Percentiles rank a stretch among this genome's conserved stretches.
Conservation (phyloP, 306 rosid species). For the Cyamopsis tetragonoloba region DNA sequence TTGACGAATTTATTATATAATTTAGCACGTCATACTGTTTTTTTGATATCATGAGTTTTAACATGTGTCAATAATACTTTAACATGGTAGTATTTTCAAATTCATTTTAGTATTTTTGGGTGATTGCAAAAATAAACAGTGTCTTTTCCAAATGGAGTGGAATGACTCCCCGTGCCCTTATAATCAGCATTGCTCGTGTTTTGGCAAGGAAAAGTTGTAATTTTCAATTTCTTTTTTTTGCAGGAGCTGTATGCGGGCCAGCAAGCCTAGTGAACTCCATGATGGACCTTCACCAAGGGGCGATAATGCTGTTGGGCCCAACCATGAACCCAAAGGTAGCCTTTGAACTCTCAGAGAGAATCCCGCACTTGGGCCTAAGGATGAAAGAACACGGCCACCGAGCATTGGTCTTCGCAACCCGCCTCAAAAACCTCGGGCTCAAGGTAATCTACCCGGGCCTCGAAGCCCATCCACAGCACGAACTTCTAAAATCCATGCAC, state of each 20-base stretch:
- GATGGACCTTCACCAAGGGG: constrained; percentile 95
- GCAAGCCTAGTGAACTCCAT: constrained; percentile 73
- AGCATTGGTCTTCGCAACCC: constrained; percentile 52
- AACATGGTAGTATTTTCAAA: no score
- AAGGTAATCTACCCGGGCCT: constrained; percentile 87
- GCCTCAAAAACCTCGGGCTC: constrained; percentile 56
- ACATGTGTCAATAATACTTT: no score
- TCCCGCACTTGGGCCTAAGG: constrained; percentile 70
- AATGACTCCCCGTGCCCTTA: no score
- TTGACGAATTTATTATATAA: no score
- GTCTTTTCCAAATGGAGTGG: no score
- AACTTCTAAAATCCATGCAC: constrained; percentile 48
- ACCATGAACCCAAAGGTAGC: constrained; percentile 95
- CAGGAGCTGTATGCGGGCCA: constrained; percentile 86
- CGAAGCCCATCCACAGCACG: constrained; percentile 69
- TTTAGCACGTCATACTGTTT: no score
- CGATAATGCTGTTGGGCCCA: constrained; percentile 85
- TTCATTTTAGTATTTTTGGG: no score
- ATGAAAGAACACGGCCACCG: constrained; percentile 80
- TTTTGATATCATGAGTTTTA: no score
- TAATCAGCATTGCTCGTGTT: no score
- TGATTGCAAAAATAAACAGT: no score
- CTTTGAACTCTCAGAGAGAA: constrained; percentile 77
- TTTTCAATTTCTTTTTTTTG: no score
- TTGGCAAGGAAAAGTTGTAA: no score